Conservation (phyloP, 257 asterid species). For the Verbena officinalis region DNA sequence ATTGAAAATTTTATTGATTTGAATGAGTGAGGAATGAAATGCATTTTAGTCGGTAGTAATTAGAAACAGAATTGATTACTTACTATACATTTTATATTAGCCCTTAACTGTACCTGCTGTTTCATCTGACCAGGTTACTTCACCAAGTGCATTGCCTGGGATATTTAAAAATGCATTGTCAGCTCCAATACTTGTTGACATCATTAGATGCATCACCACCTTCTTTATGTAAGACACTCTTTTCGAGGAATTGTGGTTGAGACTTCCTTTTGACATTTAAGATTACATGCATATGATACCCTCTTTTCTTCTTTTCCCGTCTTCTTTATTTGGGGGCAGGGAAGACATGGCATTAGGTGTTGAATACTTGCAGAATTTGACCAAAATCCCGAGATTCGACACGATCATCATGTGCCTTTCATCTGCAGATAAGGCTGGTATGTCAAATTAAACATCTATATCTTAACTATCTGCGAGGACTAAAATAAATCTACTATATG, state of each 20-base stretch:
- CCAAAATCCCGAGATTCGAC: conserved; percentile 83
- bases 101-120: background rate
- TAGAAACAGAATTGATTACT: background rate
- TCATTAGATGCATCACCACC: conserved; percentile 72
- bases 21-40: background rate
- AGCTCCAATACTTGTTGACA: conserved; percentile 75
- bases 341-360: conserved; percentile 76
- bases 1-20: background rate
- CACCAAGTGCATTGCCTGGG: conserved; percentile 75
- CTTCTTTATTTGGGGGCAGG: conserved; percentile 47
- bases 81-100: background rate
- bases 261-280: conserved; percentile 20
- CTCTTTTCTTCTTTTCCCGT: conserved; percentile 37
- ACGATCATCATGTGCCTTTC: conserved; percentile 88
- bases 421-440: conserved; percentile 78
- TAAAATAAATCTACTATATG: background rate
- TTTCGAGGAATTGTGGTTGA: conserved; percentile 17
- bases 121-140: conserved; percentile 57
- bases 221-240: conserved; percentile 65
- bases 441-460: conserved; percentile 21
- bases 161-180: conserved; percentile 85
- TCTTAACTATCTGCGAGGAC: background rate
- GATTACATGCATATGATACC: conserved; percentile 26
- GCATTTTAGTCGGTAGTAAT: background rate
- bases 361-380: conserved; percentile 68